Conservation (phyloP, 2,329 filamentous ascomycete species). For the Piedraia hortae region DNA sequence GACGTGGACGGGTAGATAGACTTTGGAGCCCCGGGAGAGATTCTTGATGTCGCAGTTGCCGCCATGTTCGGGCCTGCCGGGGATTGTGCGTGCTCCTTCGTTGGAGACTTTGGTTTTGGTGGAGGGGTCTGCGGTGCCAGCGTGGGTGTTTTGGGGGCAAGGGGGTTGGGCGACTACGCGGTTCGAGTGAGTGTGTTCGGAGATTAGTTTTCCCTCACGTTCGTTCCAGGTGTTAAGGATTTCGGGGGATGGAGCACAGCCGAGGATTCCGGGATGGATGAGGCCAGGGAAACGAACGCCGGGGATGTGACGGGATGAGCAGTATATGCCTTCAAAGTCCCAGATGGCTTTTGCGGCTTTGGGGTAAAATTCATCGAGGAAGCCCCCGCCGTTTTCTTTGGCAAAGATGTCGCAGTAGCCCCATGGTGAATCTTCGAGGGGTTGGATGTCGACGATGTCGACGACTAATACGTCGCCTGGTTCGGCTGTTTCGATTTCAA, state of each 20-base stretch:
- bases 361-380: conserved; percentile 67
- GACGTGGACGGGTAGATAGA: conserved; percentile 72
- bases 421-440: conserved; percentile 63
- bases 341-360: conserved; percentile 50
- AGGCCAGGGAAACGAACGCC: conserved; percentile 62
- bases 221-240: conserved; percentile 60
- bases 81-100: conserved; percentile 66
- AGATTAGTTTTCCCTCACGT: conserved; percentile 56
- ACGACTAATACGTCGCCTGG: conserved; percentile 66
- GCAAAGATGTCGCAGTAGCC: conserved; percentile 70
- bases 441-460: conserved; percentile 83
- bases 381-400: conserved; percentile 60
- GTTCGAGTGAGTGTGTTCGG: conserved; percentile 33
- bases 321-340: conserved; percentile 56
- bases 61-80: conserved; percentile 59
- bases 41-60: conserved; percentile 89
- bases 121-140: conserved; percentile 29
- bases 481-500: conserved; percentile 59
- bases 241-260: conserved; percentile 57
- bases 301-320: conserved; percentile 62
- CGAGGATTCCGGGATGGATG: conserved; percentile 77
- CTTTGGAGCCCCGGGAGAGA: conserved; percentile 47
- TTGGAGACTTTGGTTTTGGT: conserved; percentile 38
- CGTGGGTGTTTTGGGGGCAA: conserved; percentile 41
- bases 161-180: conserved; percentile 56